phyloP scores from a whole-genome alignment of 805 yeast genomes.

The Middelhovenomyces tepae region DNA sequence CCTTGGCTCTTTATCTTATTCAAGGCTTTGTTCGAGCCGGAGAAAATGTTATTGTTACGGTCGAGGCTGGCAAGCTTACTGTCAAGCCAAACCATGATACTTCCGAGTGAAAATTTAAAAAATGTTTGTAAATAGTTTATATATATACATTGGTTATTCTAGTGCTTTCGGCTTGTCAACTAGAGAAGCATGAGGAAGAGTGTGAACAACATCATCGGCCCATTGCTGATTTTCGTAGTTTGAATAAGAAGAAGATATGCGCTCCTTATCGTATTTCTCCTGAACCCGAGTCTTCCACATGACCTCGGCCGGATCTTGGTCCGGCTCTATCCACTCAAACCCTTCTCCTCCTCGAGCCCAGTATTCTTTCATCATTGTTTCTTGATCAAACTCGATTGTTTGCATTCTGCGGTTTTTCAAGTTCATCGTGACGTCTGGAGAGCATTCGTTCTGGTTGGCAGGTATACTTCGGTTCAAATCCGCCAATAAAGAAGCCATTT shows the following conservation, averaged over 20 bases:
- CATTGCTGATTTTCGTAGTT: conserved; percentile 14
- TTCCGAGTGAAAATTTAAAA: conserved; percentile 12
- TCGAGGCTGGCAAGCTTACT: conserved; percentile 35
- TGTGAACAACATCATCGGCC: conserved; percentile 20
- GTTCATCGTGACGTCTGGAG: conserved; percentile 25
- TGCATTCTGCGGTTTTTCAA: conserved; percentile 28
- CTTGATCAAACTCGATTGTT: conserved; percentile 48
- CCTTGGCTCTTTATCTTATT: conserved; percentile 72
- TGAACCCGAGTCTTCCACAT: conserved; percentile 22
- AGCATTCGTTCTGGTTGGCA: conserved; percentile 33
- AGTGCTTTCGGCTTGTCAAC: conserved; percentile 15
- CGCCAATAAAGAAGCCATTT: conserved; percentile 54
- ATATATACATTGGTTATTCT: background rate
- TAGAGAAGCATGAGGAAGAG: conserved; percentile 27
- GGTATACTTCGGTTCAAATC: conserved; percentile 50
- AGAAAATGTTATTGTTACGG: conserved; percentile 45
- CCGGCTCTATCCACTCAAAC: conserved; percentile 85
- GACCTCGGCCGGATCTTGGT: conserved; percentile 73
- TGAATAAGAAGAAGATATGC: conserved; percentile 10
- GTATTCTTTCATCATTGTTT: conserved; percentile 64
- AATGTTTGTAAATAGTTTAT: conserved; percentile 1
- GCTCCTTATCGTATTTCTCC: conserved; percentile 1
- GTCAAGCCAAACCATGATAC: conserved; percentile 43
- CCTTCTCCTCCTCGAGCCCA: conserved; percentile 86
- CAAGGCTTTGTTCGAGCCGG: conserved; percentile 64